Evolutionary conservation across 352 stramenopile species (phyloP).

Genomic region (Phytophthora ohioensis): DNA sequence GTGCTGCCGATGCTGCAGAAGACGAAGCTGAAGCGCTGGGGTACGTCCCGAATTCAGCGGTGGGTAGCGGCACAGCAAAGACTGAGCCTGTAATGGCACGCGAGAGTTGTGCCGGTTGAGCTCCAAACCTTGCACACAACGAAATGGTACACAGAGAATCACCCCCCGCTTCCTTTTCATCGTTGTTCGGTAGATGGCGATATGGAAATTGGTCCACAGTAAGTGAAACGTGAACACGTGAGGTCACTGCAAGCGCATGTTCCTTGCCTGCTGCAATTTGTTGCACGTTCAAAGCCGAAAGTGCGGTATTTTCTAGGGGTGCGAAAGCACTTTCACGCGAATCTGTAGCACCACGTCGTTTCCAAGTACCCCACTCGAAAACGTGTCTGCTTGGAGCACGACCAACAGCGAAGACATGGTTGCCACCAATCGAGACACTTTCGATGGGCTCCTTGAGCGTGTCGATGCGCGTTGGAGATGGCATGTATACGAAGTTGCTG

Average conservation of each 20-base stretch:
- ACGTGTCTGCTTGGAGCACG: slow-evolving; percentile 43
- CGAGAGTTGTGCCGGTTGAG: slow-evolving; percentile 51
- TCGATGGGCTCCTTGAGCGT: slow-evolving; percentile 67
- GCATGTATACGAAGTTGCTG: slow-evolving; percentile 82
- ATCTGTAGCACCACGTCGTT: slow-evolving; percentile 52
- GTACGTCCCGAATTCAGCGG: slow-evolving; percentile 19
- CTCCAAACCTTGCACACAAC: slow-evolving; percentile 64
- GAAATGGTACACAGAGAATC: slow-evolving; percentile 45
- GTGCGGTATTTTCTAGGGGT: slow-evolving; percentile 51
- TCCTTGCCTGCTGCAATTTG: slow-evolving; percentile 66
- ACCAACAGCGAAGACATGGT: slow-evolving; percentile 74
- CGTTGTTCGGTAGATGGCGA: slow-evolving; percentile 14
- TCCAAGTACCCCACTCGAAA: slow-evolving; percentile 79
- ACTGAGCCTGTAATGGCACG: slow-evolving; percentile 51
- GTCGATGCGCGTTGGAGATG: slow-evolving; percentile 65
- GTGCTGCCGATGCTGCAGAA: slow-evolving; percentile 24
- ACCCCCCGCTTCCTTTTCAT: slow-evolving; percentile 23
- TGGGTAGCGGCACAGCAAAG: slow-evolving; percentile 25
- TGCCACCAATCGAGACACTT: slow-evolving; percentile 63
- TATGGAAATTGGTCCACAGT: slow-evolving; percentile 48
- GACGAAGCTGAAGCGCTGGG: slow-evolving; percentile 7
- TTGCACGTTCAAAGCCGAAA: slow-evolving; percentile 59
- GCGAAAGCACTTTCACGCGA: slow-evolving; percentile 63
- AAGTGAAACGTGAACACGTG: slow-evolving; percentile 59
- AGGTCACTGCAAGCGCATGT: slow-evolving; percentile 62